phyloP scores from a whole-genome alignment of 805 yeast species.

The Saturnispora saitoi region DNA sequence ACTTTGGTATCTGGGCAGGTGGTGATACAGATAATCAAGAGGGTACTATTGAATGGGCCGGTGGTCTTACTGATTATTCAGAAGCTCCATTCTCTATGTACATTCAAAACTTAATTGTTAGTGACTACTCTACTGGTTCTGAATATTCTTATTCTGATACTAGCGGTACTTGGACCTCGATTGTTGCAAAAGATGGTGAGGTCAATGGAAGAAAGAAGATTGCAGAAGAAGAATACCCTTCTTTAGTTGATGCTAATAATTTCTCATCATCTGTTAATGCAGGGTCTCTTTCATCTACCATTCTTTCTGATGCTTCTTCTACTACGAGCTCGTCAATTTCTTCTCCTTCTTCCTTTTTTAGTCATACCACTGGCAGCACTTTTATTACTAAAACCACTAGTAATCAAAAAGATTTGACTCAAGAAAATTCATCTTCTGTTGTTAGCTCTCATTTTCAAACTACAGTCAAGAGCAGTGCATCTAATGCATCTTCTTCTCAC shows the following conservation, averaged over 20 bases:
- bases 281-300: background rate
- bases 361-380: background rate
- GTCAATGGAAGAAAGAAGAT: constrained; percentile 49
- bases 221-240: constrained; percentile 37
- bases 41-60: constrained; percentile 80
- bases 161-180: constrained; percentile 53
- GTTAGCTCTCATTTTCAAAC: background rate
- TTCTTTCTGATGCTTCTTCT: background rate
- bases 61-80: constrained; percentile 59
- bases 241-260: constrained; percentile 27
- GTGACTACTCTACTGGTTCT: constrained; percentile 61
- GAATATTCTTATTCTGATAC: constrained; percentile 47
- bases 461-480: background rate
- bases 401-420: background rate
- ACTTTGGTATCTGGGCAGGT: constrained; percentile 74
- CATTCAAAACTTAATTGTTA: constrained; percentile 50
- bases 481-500: constrained; percentile 1
- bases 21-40: constrained; percentile 57
- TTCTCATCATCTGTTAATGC: background rate
- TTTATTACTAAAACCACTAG: background rate
- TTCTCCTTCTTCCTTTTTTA: background rate
- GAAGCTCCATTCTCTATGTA: constrained; percentile 63
- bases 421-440: background rate
- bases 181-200: constrained; percentile 46
- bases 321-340: background rate